Base-by-base conservation (phyloP, 495 filamentous ascomycete genomes). In the Talaromyces stipitatus region DNA sequence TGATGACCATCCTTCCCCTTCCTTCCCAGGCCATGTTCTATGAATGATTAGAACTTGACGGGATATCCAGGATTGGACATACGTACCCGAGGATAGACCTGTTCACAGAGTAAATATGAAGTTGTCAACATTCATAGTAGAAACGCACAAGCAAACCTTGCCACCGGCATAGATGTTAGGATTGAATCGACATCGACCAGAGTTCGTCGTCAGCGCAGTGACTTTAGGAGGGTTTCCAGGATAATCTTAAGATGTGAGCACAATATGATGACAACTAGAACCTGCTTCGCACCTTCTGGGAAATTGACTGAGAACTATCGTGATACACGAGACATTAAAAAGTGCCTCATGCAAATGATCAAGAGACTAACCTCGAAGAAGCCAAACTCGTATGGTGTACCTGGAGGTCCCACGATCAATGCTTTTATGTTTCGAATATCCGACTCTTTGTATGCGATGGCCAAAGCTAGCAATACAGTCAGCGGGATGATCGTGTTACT, bases 351-450 rank as follows among this genome's bases (percentile, higher is more conserved):
- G 45, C 22, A 8, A 16, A 11, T 50, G 33, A 33, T 36, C 32
- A 18, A 47, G 51, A 55, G 16, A 47, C 43, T 43, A 48, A 92
- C 90, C 82, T 96, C 89, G 64, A 96, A 98, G 78, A 96, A 97
- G 3, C 92, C 94, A 65, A 95, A 95, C 63, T 97, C 91, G 68
- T 98, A 98, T 0, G 94, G 92, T 0, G 94, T 95, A 54, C 92
- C 92, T 50, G 94, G 91, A 7, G 95, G 92, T 0, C 94, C 94
- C 54, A 98, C 82, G 58, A 98, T 89, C 50, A 97, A 70, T 30
- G 92, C 95, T 61, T 83, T 85, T 41, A 98, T 87, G 59, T 92
- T 86, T 29, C 91, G 86, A 50, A 97, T 86, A 70, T 98, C 90
- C 56, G 82, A 82, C 66, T 97, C 94, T 30, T 85, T 78, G 64